Conservation (phyloP, 2,329 filamentous ascomycete genomes). For the Botrytis elliptica region DNA sequence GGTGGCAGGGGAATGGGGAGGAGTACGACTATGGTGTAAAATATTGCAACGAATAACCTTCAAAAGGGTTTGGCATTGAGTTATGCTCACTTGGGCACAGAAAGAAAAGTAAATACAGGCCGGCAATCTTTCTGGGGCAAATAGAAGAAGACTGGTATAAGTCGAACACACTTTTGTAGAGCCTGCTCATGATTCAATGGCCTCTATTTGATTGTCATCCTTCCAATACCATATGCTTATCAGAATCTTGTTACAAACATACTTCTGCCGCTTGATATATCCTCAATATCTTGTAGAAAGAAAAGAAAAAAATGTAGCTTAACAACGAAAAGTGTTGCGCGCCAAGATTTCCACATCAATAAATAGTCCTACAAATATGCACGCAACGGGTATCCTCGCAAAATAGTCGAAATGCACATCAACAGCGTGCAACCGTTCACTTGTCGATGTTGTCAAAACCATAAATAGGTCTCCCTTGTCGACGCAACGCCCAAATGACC, state of each 20-base stretch:
- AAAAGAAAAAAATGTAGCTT: neutral
- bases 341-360: neutral
- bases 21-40: neutral
- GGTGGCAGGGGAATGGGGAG: neutral
- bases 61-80: neutral
- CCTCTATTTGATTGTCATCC: neutral
- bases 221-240: neutral
- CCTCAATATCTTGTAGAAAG: neutral
- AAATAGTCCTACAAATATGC: neutral
- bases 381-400: conserved; percentile 7
- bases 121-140: neutral
- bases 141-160: too few species aligned
- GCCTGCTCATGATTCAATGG: neutral
- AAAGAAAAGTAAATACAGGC: neutral
- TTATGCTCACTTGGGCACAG: neutral
- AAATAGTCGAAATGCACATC: neutral
- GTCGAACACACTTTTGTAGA: neutral
- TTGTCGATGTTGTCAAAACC: conserved; percentile 51
- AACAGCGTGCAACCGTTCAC: neutral
- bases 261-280: neutral
- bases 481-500: conserved; percentile 53
- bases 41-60: too few species aligned
- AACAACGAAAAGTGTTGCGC: neutral
- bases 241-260: neutral
- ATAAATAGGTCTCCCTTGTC: conserved; percentile 54